Evolutionary conservation across 176 grass and related monocot genomes (phyloP), one percentile per base, ranked within the genome.

Genomic region (Hyparrhenia diplandra): DNA sequence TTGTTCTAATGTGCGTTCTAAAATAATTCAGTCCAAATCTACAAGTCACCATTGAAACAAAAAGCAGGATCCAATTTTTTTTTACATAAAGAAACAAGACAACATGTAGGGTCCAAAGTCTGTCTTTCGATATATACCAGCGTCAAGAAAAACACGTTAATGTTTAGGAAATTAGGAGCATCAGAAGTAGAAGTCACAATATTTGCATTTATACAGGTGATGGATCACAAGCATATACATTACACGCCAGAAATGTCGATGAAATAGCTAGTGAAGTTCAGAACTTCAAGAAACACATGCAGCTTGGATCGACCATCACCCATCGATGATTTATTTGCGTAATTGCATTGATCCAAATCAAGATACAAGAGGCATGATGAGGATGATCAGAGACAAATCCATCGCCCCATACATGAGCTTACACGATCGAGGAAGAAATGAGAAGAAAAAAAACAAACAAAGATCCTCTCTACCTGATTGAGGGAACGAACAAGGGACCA

Each of bases 391-490:
- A 57, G 34, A 51, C 42, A 57, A 37, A 35, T 62, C 71, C 71
- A 31, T 70, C 29, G 37, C n/a, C 62, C 51, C 51, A 28, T 18
- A 46, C 27, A 62, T 28, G 58, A 61, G 14, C 34, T 37, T 39
- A 45, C 7, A 74, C 32, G 24, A 75, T 8, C 20, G 20, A 75
- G 12, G 52, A 60, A 40, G 25, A 67, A 64, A 70, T 5, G 16
- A 72, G 4, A 24, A 69, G 18, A 34, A 71, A 12, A 42, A 36
- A 42, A 36, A n/a, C n/a, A n/a, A 36, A 11, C 1, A 47, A 54
- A 21, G 30, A 87, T 39, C 81, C 21, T 36, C 69, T 61, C 70
- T 36, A 61, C 70, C 76, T 80, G 54, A 80, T 36, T 5, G 35
- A 40, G 76, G 55, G 6, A 23, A 20, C 10, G 10, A 45, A 10